These are phyloP conservation scores for Fusarium zealandicum DNA, from an alignment of 2,329 filamentous ascomycete genomes.

Conservation along the genomic window DNA sequence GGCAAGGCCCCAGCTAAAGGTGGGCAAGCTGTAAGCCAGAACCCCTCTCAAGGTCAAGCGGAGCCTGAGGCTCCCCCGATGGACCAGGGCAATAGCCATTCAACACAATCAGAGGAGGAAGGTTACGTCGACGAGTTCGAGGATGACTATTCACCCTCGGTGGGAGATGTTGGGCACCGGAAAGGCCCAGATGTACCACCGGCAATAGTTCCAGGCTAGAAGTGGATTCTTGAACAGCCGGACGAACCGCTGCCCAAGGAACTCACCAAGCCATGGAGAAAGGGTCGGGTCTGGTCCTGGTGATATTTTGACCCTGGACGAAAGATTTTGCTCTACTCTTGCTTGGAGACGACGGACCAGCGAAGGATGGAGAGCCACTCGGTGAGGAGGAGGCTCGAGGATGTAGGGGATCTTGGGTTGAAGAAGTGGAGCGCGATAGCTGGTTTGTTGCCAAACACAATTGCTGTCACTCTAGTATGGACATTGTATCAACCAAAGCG, in stretches of 20 bases:
- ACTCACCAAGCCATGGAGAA: background rate
- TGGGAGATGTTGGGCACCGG: slow-evolving; percentile 18
- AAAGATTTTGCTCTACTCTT: background rate
- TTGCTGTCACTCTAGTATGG: background rate
- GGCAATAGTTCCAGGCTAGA: slow-evolving; percentile 22
- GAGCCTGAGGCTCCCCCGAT: slow-evolving; percentile 35
- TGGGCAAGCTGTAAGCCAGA: slow-evolving; percentile 36
- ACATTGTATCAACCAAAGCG: background rate
- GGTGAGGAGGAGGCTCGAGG: slow-evolving; percentile 40
- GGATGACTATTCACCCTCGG: slow-evolving; percentile 37
- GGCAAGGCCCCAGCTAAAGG: slow-evolving; percentile 59
- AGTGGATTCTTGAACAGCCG: background rate
- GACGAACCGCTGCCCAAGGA: background rate
- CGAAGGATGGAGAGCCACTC: slow-evolving; percentile 30
- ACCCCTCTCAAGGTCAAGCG: slow-evolving; percentile 31
- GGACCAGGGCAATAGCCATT: slow-evolving; percentile 45
- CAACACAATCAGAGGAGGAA: slow-evolving; percentile 50
- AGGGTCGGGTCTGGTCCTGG: background rate
- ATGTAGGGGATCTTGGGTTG: slow-evolving; percentile 8
- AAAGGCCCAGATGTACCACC: slow-evolving; percentile 25
- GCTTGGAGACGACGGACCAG: background rate
- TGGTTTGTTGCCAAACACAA: background rate
- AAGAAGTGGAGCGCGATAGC: slow-evolving; percentile 7
- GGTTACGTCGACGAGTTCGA: slow-evolving; percentile 48
- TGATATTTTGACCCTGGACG: background rate